These are phyloP conservation scores for Sanghuangporus weigelae DNA, from an alignment of 1,284 basidiomycete genomes.

Conservation along the genomic window DNA sequence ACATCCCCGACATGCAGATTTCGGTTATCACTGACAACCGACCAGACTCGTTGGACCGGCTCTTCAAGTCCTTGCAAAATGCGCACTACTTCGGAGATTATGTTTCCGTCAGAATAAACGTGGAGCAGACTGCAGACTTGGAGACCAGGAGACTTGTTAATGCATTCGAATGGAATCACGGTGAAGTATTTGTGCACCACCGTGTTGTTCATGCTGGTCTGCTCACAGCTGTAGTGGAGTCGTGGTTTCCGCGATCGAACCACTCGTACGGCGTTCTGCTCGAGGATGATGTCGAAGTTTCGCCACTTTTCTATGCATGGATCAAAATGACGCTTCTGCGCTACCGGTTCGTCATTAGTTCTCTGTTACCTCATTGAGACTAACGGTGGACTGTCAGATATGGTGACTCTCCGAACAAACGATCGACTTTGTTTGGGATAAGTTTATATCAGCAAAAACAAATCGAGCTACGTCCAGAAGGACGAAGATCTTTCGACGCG, in stretches of 20 bases:
- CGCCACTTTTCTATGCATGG: constrained; percentile 81
- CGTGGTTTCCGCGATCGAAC: constrained; percentile 74
- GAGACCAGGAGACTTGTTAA: constrained; percentile 51
- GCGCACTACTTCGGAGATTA: constrained; percentile 66
- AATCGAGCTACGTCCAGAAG: constrained; percentile 64
- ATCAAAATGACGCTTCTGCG: constrained; percentile 66
- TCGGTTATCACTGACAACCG: constrained; percentile 74
- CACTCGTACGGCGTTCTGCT: constrained; percentile 73
- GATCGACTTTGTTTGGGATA: constrained; percentile 61
- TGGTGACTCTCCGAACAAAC: constrained; percentile 35
- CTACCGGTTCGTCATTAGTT: constrained; percentile 50
- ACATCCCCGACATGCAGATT: constrained; percentile 60
- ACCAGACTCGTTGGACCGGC: constrained; percentile 61
- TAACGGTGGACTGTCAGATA: constrained; percentile 42
- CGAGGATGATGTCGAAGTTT: constrained; percentile 81
- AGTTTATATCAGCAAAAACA: constrained; percentile 82
- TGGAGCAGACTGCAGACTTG: constrained; percentile 68
- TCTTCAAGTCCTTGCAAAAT: constrained; percentile 55
- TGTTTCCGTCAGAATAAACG: constrained; percentile 57
- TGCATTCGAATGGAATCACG: constrained; percentile 54
- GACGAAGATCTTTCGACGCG: constrained; percentile 64
- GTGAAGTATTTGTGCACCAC: constrained; percentile 55
- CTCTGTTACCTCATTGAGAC: neutral
- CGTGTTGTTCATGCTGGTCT: constrained; percentile 72
- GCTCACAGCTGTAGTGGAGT: constrained; percentile 76